Conservation (phyloP, 2,329 filamentous ascomycete genomes). For the Fusarium coffeatum region DNA sequence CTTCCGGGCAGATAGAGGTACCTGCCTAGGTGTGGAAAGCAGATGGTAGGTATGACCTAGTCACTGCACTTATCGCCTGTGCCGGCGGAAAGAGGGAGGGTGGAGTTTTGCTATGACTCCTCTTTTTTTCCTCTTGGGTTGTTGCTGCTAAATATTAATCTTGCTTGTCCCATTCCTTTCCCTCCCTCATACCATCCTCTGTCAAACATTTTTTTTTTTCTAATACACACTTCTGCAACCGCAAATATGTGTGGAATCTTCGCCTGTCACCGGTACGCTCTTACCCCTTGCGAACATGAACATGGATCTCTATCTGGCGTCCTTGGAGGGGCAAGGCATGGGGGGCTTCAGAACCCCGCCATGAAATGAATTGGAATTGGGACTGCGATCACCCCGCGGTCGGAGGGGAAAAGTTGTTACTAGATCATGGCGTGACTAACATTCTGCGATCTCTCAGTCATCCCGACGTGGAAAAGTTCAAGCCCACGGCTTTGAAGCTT, state of each 20-base stretch:
- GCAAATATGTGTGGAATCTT: slow-evolving; percentile 95
- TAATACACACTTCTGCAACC: slow-evolving; percentile 38
- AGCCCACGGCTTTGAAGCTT: slow-evolving; percentile 92
- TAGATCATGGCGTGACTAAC: slow-evolving; percentile 44
- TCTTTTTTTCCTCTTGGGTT: slow-evolving; percentile 30
- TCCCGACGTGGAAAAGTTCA: slow-evolving; percentile 95
- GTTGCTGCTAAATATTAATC: slow-evolving; percentile 39
- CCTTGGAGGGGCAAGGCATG: slow-evolving; percentile 47
- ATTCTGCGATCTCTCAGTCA: slow-evolving; percentile 64
- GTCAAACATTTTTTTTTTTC: slow-evolving; percentile 10
- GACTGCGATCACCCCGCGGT: slow-evolving; percentile 49
- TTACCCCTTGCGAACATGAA: slow-evolving; percentile 34
- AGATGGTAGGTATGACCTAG: slow-evolving; percentile 1
- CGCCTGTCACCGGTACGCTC: slow-evolving; percentile 83
- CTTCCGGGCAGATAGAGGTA: slow-evolving; percentile 18
- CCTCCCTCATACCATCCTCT: slow-evolving; percentile 21
- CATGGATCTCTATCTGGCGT: slow-evolving; percentile 37
- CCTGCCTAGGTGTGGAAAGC: background rate
- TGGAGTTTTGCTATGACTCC: slow-evolving; percentile 42
- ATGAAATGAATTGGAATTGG: slow-evolving; percentile 28
- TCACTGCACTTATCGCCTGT: slow-evolving; percentile 33
- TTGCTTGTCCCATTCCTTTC: slow-evolving; percentile 26
- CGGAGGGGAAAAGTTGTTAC: slow-evolving; percentile 18
- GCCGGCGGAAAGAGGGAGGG: slow-evolving; percentile 36
- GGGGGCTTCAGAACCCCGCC: slow-evolving; percentile 36